phyloP scores from a whole-genome alignment of 1,284 basidiomycete genomes.

The Pulveroboletus sp. region DNA sequence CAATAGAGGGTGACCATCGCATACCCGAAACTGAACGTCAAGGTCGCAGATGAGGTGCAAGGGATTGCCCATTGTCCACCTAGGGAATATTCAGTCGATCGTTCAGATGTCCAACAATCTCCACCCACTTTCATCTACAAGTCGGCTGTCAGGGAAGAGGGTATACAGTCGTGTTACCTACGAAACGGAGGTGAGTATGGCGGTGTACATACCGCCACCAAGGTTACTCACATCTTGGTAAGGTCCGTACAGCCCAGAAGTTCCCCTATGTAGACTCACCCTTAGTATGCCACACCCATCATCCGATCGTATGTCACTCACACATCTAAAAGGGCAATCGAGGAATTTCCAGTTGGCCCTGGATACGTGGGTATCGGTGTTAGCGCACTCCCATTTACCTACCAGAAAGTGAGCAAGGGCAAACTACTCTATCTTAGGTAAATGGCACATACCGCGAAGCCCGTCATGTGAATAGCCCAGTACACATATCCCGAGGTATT shows the following conservation, averaged over 20 bases:
- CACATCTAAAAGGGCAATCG: conserved; percentile 79
- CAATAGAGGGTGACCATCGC: conserved; percentile 14
- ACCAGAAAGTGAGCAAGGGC: conserved; percentile 6
- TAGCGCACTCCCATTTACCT: conserved; percentile 65
- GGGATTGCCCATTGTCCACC: conserved; percentile 83
- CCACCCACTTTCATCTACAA: conserved; percentile 58
- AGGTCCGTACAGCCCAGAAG: conserved; percentile 79
- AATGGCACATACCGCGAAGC: conserved; percentile 50
- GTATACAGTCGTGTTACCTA: conserved; percentile 73
- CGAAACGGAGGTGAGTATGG: conserved; percentile 8
- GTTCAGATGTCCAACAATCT: background rate
- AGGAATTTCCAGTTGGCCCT: conserved; percentile 51
- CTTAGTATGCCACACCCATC: conserved; percentile 1
- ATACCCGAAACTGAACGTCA: conserved; percentile 78
- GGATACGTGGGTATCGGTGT: conserved; percentile 70
- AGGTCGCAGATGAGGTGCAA: conserved; percentile 64
- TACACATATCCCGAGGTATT: conserved; percentile 75
- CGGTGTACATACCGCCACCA: background rate
- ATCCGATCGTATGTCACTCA: conserved; percentile 39
- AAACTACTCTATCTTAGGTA: background rate
- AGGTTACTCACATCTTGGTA: conserved; percentile 64
- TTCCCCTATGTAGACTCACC: conserved; percentile 52
- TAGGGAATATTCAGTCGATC: conserved; percentile 23
- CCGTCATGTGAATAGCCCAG: conserved; percentile 72
- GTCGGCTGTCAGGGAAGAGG: conserved; percentile 63